Percentiles rank a stretch among this genome's conserved stretches.
phyloP scores from a whole-genome alignment of 768 basidiomycete species.

The Trametes punicea region DNA sequence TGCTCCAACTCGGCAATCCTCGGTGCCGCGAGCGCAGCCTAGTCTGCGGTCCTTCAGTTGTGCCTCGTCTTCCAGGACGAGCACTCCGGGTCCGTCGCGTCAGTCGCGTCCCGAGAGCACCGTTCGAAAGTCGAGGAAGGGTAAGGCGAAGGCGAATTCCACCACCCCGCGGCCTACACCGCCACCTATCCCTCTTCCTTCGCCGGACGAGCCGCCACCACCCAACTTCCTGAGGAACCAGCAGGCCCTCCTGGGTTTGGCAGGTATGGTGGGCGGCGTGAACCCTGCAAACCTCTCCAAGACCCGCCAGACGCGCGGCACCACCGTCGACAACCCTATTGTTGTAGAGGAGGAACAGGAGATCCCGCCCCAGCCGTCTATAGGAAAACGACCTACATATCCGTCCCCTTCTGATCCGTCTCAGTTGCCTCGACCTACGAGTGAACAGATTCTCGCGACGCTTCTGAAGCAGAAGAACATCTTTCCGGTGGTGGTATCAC shows the following conservation, averaged over 20 bases:
- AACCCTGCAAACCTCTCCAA: slow-evolving; percentile 51
- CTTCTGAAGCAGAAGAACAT: slow-evolving; percentile 64
- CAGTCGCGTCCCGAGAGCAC: slow-evolving; percentile 25
- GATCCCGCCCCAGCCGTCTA: slow-evolving; percentile 16
- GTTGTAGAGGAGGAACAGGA: slow-evolving; percentile 56
- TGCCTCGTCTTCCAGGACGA: slow-evolving; percentile 6
- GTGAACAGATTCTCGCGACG: slow-evolving; percentile 56
- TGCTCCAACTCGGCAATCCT: slow-evolving; percentile 31
- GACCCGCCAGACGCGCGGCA: slow-evolving; percentile 43
- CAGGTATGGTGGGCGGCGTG: slow-evolving; percentile 66
- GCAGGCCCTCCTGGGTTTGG: slow-evolving; percentile 64
- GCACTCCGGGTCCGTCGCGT: slow-evolving; percentile 16
- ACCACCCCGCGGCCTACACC: slow-evolving; percentile 44
- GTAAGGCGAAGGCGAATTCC: slow-evolving; percentile 34
- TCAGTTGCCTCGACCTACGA: slow-evolving; percentile 46
- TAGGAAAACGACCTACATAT: slow-evolving; percentile 28
- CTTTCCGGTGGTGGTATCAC: slow-evolving; percentile 59
- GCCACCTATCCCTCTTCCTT: slow-evolving; percentile 60
- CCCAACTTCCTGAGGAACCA: slow-evolving; percentile 73
- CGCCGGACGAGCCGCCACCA: slow-evolving; percentile 57
- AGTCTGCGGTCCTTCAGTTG: background rate
- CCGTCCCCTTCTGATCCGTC: slow-evolving; percentile 37
- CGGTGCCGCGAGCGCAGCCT: background rate
- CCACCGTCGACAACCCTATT: slow-evolving; percentile 62
- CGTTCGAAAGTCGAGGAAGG: slow-evolving; percentile 29